Conservation (phyloP, 441 rosid species). For the Mallotus japonicus region DNA sequence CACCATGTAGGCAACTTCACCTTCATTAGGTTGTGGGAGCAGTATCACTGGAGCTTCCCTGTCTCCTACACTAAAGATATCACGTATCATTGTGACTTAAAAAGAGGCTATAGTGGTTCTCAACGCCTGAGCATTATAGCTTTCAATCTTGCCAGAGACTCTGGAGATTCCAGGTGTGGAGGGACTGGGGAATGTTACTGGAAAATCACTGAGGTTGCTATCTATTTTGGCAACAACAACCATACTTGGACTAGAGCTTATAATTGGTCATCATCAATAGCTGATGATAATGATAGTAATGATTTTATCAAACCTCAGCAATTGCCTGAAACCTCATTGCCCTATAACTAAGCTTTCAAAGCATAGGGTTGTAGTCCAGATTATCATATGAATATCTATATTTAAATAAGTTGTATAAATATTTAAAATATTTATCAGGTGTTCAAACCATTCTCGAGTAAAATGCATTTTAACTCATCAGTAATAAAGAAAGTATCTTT, state of each 20-base stretch:
- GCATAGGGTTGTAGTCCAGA: neutral
- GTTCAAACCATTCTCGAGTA: too few relatives aligned
- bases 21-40: neutral
- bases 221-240: constrained; percentile 8
- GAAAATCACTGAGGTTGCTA: constrained; percentile 8
- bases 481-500: too few relatives aligned
- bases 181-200: neutral
- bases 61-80: neutral
- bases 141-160: neutral
- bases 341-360: neutral
- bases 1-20: neutral
- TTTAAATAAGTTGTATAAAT: too few relatives aligned
- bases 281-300: neutral
- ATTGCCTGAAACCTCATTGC: neutral
- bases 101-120: neutral
- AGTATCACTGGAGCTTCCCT: neutral
- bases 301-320: neutral
- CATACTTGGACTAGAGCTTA: neutral
- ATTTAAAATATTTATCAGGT: too few relatives aligned
- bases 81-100: neutral
- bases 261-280: neutral
- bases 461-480: too few relatives aligned
- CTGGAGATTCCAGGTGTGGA: neutral
- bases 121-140: neutral
- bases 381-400: too few relatives aligned